A percentile compares a stretch with the other conserved stretches of the same genome.
Evolutionary conservation across 164 flowering plant genomes (phyloP).

Genomic region (Liriodendron chinense): DNA sequence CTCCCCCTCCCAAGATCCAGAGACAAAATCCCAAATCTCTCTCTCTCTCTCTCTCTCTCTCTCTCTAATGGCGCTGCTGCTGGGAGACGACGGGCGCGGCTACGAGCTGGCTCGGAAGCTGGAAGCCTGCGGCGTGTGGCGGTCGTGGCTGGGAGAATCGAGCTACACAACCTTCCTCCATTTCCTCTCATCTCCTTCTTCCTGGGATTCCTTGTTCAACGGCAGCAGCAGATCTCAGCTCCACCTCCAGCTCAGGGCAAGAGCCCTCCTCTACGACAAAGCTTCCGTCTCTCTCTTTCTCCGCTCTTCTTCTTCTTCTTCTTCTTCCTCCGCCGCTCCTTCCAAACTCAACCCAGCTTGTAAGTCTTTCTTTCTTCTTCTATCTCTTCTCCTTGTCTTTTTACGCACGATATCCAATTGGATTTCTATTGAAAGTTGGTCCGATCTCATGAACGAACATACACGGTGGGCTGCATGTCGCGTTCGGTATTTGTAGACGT

Average conservation of each 20-base stretch:
- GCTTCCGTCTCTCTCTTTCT: conserved; percentile 74
- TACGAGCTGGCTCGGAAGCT: conserved; percentile 86
- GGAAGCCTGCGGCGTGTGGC: conserved; percentile 76
- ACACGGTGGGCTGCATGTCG: no score
- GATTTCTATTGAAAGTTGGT: background rate
- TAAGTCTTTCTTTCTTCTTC: conserved; percentile 21
- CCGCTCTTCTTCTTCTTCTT: conserved; percentile 32
- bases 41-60: background rate
- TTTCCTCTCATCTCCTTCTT: conserved; percentile 53
- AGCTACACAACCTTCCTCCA: conserved; percentile 50
- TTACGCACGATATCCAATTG: background rate
- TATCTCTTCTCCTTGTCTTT: background rate
- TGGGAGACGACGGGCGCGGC: conserved; percentile 89
- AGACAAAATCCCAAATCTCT: no score
- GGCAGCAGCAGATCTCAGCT: conserved; percentile 58
- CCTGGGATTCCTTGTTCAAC: conserved; percentile 82
- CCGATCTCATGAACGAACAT: no score
- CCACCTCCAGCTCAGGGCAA: conserved; percentile 78
- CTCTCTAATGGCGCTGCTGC: conserved; percentile 52
- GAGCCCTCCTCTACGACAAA: conserved; percentile 91
- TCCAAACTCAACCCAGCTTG: conserved; percentile 73
- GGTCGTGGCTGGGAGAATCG: conserved; percentile 88
- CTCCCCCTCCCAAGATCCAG: no score
- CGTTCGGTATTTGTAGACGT: no score
- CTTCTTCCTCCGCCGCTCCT: conserved; percentile 31